Percentiles rank a stretch among this genome's conserved stretches.
These are phyloP conservation scores for Blastocystis sp. DNA, from an alignment of 352 stramenopile genomes.

Conservation along the genomic window DNA sequence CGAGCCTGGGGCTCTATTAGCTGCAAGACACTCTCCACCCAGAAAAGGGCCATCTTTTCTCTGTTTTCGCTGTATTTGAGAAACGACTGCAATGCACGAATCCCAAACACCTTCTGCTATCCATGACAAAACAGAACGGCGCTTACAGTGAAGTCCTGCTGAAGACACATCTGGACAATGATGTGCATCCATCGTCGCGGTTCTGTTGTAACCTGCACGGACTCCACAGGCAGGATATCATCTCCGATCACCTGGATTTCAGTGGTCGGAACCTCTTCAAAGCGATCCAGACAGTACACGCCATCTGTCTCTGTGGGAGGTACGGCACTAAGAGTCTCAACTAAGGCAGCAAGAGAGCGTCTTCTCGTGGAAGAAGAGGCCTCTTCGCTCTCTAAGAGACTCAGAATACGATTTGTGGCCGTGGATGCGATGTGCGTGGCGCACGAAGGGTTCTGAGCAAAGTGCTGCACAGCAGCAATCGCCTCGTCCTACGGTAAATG, in stretches of 20 bases:
- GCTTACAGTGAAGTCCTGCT: not conserved
- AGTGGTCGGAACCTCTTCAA: not conserved
- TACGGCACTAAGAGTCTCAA: not conserved
- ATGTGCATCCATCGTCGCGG: constrained; percentile 2
- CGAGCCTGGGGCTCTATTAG: constrained; percentile 1
- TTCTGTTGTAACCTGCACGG: not conserved
- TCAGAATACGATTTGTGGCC: not conserved
- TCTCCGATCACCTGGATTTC: constrained; percentile 21
- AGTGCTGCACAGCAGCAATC: not conserved
- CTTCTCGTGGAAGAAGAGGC: not conserved
- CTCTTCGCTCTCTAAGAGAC: not conserved
- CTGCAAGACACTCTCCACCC: not conserved
- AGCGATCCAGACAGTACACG: constrained; percentile 18
- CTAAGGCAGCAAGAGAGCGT: not conserved
- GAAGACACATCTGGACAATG: constrained; percentile 20
- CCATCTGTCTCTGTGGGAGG: not conserved
- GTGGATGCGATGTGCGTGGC: not conserved
- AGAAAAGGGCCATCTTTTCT: not conserved
- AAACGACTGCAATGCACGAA: not conserved
- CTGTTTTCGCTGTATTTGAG: not conserved
- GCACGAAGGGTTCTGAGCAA: not conserved
- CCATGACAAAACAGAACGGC: not conserved
- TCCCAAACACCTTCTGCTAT: not conserved
- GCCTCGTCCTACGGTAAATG: not conserved
- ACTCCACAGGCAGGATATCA: not conserved